These are phyloP conservation scores for Teratosphaeria nubilosa DNA, from an alignment of 2,329 filamentous ascomycete genomes.

Conservation along the genomic window DNA sequence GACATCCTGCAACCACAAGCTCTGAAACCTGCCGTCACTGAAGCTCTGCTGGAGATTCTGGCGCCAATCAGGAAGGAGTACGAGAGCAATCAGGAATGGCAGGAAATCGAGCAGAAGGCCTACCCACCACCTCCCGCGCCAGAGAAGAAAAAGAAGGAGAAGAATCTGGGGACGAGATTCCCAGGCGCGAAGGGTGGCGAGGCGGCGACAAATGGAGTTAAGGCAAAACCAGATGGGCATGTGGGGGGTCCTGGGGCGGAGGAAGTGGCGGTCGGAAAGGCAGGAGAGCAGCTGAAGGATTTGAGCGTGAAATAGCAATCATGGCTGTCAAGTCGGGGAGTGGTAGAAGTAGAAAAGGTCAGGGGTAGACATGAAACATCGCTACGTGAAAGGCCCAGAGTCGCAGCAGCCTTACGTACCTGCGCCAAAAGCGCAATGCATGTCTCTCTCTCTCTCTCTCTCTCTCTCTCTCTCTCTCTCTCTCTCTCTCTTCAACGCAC, in stretches of 20 bases:
- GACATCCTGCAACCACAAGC: slow-evolving; percentile 65
- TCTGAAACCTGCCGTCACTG: slow-evolving; percentile 73
- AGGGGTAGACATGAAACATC: not conserved
- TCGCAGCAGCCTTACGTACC: too few species aligned
- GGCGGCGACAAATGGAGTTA: slow-evolving; percentile 21
- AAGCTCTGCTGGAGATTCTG: slow-evolving; percentile 62
- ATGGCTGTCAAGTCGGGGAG: not conserved
- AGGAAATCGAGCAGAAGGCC: slow-evolving; percentile 63
- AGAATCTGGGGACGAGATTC: slow-evolving; percentile 61
- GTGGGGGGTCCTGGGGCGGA: not conserved
- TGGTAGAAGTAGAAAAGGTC: not conserved
- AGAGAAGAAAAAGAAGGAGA: slow-evolving; percentile 60
- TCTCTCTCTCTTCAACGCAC: too few species aligned
- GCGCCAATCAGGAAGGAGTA: slow-evolving; percentile 69
- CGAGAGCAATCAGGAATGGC: slow-evolving; percentile 64
- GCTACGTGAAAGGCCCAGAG: not conserved
- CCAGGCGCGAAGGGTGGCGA: slow-evolving; percentile 35
- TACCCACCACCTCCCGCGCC: slow-evolving; percentile 60
- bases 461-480: too few species aligned
- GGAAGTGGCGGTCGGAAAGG: not conserved
- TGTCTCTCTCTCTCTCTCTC: too few species aligned
- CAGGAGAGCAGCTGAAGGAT: not conserved
- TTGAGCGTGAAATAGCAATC: not conserved
- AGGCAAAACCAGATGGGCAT: slow-evolving; percentile 35
- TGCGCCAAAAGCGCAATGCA: too few species aligned